Percentiles rank a stretch among this genome's conserved stretches.
phyloP scores from a whole-genome alignment of 2,329 filamentous ascomycete species.

The Cryphonectria carpinicola region DNA sequence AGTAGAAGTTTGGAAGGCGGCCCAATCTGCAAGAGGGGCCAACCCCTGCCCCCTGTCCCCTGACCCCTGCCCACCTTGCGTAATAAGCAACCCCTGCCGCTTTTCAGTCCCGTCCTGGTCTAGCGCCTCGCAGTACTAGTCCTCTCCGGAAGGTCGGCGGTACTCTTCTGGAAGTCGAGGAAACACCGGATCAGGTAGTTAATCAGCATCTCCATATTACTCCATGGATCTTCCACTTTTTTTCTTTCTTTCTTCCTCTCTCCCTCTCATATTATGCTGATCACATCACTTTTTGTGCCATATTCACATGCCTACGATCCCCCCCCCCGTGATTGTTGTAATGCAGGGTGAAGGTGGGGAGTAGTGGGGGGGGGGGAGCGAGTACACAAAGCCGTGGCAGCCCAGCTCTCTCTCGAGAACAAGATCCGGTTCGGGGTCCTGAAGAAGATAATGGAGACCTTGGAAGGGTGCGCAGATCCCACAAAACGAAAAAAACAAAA shows the following conservation, averaged over 20 bases:
- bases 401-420: too few relatives aligned
- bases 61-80: slow-evolving; percentile 7
- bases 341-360: too few relatives aligned
- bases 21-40: not conserved
- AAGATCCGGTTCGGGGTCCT: not conserved
- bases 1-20: slow-evolving; percentile 12
- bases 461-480: not conserved
- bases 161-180: slow-evolving; percentile 9
- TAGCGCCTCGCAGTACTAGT: slow-evolving; percentile 5
- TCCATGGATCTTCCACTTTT: not conserved
- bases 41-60: not conserved
- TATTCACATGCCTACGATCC: not conserved
- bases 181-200: not conserved
- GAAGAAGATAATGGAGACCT: not conserved
- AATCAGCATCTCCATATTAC: slow-evolving; percentile 1
- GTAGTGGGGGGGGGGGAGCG: too few relatives aligned
- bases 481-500: too few relatives aligned
- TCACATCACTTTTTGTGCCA: not conserved
- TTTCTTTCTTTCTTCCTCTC: not conserved
- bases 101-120: not conserved
- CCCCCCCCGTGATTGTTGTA: too few relatives aligned
- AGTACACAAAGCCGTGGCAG: too few relatives aligned
- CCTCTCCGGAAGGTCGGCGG: slow-evolving; percentile 17
- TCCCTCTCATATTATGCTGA: not conserved
- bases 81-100: not conserved